phyloP scores from a whole-genome alignment of 2,329 filamentous ascomycete species.

The Aureobasidium sp. region DNA sequence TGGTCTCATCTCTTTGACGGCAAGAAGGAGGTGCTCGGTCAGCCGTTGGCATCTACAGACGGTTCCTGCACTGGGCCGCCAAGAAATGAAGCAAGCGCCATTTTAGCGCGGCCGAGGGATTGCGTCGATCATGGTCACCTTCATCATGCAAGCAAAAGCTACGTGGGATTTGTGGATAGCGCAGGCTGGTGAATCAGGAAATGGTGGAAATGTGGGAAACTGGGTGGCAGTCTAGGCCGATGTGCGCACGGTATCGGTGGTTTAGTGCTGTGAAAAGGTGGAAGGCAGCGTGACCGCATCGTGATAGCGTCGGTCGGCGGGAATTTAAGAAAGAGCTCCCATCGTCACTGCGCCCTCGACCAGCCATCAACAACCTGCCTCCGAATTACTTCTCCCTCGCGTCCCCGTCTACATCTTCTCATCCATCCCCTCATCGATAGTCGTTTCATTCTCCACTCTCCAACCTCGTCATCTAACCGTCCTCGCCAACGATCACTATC shows the following conservation, averaged over 20 bases:
- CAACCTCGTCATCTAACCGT: constrained; percentile 8
- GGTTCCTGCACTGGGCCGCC: not conserved
- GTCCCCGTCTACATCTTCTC: constrained; percentile 1
- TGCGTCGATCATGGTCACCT: constrained; percentile 6
- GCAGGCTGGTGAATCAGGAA: constrained; percentile 4
- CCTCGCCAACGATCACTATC: constrained; percentile 4
- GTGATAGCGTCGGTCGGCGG: not conserved
- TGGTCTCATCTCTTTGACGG: constrained; percentile 1
- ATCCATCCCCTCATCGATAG: not conserved
- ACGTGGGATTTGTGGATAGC: constrained; percentile 1
- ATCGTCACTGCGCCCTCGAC: constrained; percentile 9
- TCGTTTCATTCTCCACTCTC: constrained; percentile 7
- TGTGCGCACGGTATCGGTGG: not conserved
- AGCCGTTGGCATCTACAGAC: not conserved
- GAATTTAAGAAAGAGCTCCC: constrained; percentile 9
- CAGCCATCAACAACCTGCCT: constrained; percentile 9
- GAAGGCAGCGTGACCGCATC: constrained; percentile 5
- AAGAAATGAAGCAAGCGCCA: not conserved
- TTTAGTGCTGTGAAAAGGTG: not conserved
- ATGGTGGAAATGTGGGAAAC: constrained; percentile 9
- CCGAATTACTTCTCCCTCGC: constrained; percentile 2
- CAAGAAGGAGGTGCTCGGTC: not conserved
- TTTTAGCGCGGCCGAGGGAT: constrained; percentile 8
- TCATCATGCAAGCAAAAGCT: constrained; percentile 7
- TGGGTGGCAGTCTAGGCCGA: constrained; percentile 8